Percentiles rank a stretch among this genome's conserved stretches.
These are phyloP conservation scores for Jatropha podagrica DNA, from an alignment of 441 rosid genomes.

Conservation along the genomic window DNA sequence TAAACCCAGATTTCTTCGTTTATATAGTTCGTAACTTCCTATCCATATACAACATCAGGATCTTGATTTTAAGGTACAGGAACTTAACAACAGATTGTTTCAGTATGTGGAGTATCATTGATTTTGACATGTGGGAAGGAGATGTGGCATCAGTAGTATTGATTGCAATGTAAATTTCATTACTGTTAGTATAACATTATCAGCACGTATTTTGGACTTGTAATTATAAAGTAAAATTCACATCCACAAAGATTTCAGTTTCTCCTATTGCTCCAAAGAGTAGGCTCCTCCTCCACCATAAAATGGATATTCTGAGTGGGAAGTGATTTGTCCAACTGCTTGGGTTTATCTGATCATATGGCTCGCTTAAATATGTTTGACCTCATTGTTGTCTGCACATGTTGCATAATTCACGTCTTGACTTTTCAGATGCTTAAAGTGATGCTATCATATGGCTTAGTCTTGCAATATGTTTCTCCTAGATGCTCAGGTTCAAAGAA, in stretches of 20 bases:
- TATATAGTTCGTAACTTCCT: background rate
- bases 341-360: background rate
- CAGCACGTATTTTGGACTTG: background rate
- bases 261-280: background rate
- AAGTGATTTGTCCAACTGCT: slow-evolving; percentile 8
- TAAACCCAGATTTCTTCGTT: background rate
- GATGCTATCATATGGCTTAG: slow-evolving; percentile 31
- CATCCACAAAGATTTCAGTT: background rate
- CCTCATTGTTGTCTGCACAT: background rate
- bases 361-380: background rate
- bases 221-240: background rate
- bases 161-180: background rate
- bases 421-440: background rate
- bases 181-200: background rate
- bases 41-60: background rate
- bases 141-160: background rate
- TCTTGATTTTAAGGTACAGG: background rate
- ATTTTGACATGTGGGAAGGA: background rate
- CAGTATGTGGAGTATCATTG: background rate
- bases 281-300: background rate
- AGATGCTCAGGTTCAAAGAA: slow-evolving; percentile 93
- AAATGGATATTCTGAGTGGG: background rate
- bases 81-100: background rate
- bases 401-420: background rate
- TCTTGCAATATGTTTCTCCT: slow-evolving; percentile 43